Evolutionary conservation across 2,329 filamentous ascomycete genomes (phyloP), one percentile per base, ranked within the genome.

Genomic region (Penicillium freii): DNA sequence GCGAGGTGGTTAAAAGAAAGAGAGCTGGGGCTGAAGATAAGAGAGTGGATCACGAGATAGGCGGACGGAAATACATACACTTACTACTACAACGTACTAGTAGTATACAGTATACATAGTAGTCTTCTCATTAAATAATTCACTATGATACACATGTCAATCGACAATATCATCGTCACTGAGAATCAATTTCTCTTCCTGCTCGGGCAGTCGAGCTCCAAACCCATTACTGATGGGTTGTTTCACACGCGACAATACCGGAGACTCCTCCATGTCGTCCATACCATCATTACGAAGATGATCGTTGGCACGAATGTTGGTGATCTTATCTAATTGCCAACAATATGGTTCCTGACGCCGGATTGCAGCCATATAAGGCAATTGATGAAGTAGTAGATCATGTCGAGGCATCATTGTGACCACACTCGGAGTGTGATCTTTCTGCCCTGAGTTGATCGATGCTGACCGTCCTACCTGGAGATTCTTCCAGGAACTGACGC

Each of bases 141-240:
- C 9, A 36, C 17, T 23, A 48, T 21, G 15, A 2, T 25, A 36
- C 21, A 48, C 11, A 48, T 33, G 11, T 59, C 43, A 63, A 66
- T 92, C 90, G 72, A 92, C 89, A 70, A 94, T 93, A 77, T 94
- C 90, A 75, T 94, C 90, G 68, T 94, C 90, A 65, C 87, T 91
- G 40, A 93, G 75, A 44, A 91, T 84, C 62, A 92, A 75, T 66
- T 87, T 89, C 71, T 87, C 84, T 60, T 86, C 82, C 71, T 87
- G 84, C 60, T 86, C 82, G 42, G 67, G 56, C 23, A 58, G 56
- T 25, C 42, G 59, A 33, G 45, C 64, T 59, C 51, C 66, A 62
- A 66, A 60, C 52, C 67, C 52, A 48, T 62, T 56, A 54, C 61
- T 54, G 51, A 58, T 71, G 63, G 61, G 69, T 62, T 57, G 31